These are phyloP conservation scores for Ceratobasidium sp. DNA, from an alignment of 1,284 basidiomycete species.

Conservation along the genomic window DNA sequence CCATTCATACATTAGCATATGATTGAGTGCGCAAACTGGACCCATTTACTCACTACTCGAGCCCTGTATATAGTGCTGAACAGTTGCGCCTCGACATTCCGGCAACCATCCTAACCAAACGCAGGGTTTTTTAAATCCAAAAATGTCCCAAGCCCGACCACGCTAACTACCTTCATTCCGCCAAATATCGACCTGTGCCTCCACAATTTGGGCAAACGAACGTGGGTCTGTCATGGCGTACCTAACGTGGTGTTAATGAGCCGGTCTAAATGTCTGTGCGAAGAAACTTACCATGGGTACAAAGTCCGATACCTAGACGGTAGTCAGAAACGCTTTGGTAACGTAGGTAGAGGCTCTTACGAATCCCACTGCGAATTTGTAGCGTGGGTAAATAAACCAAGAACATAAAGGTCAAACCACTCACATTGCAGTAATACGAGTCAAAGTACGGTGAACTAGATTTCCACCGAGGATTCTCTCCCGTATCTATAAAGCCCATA, in stretches of 20 bases:
- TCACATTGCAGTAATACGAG: slow-evolving; percentile 76
- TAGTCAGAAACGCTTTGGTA: not conserved
- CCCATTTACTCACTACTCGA: slow-evolving; percentile 66
- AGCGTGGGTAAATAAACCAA: not conserved
- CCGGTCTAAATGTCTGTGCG: not conserved
- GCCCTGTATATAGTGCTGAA: slow-evolving; percentile 69
- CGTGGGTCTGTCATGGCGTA: slow-evolving; percentile 68
- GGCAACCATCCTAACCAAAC: slow-evolving; percentile 67
- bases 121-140: not conserved
- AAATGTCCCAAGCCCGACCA: not conserved
- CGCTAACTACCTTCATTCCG: slow-evolving; percentile 68
- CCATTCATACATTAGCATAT: not conserved
- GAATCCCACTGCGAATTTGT: slow-evolving; percentile 69
- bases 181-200: slow-evolving; percentile 75
- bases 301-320: slow-evolving; percentile 63
- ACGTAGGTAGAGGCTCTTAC: slow-evolving; percentile 8
- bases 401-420: slow-evolving; percentile 49
- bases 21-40: not conserved
- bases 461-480: slow-evolving; percentile 77
- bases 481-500: slow-evolving; percentile 64
- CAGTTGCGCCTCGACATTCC: slow-evolving; percentile 69
- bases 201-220: slow-evolving; percentile 68
- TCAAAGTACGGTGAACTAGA: slow-evolving; percentile 76
- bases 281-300: slow-evolving; percentile 61
- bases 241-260: not conserved